Base-by-base conservation (phyloP, 2,329 filamentous ascomycete genomes). In the Scolecobasidium constrictum region DNA sequence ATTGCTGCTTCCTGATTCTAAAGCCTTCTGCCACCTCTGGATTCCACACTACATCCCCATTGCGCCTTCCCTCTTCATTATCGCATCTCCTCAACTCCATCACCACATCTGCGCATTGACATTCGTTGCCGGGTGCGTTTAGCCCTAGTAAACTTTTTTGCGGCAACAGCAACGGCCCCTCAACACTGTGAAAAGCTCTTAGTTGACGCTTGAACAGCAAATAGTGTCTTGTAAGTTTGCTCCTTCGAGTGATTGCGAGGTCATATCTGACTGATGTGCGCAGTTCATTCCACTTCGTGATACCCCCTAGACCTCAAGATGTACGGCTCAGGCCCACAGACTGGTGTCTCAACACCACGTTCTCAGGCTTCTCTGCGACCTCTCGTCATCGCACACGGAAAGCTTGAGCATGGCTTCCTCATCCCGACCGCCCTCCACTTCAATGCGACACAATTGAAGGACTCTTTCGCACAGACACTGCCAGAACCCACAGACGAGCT, bases 401-500 rank as follows among this genome's bases (percentile, higher is more conserved):
- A 86, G 43, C 87, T 98, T 67, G 92, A 98, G 65, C 86, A 93
- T 58, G 90, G 86, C 42, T 92, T 98, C 63, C 81, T 95, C 58
- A 84, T 98, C 60, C 90, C 92, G 46, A 96, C 92, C 53, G 85
- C 81, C 57, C 78, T 95, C 50, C 92, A 98, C 68, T 98, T 93
- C 72, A 88, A 92, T 65, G 92, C 92, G 55, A 83, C 87, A 47
- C 86, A 94, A 69, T 74, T 96, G 59, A 93, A 90, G 72, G 88
- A 95, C 55, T 77, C 80, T 52, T 98, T 98, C 68, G 76, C 79
- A 51, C 75, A 84, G 38, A 86, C 81, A 50, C 75, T 98, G 53
- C 93, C 93, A 42, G 73, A 81, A 56, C 85, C 92, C 45, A 98
- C 93, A 60, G 92, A 98, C 61, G 92, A 98, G 71, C 78, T 96